Base-by-base conservation (phyloP, 176 grass and related monocot genomes). In the Cocos nucifera region DNA sequence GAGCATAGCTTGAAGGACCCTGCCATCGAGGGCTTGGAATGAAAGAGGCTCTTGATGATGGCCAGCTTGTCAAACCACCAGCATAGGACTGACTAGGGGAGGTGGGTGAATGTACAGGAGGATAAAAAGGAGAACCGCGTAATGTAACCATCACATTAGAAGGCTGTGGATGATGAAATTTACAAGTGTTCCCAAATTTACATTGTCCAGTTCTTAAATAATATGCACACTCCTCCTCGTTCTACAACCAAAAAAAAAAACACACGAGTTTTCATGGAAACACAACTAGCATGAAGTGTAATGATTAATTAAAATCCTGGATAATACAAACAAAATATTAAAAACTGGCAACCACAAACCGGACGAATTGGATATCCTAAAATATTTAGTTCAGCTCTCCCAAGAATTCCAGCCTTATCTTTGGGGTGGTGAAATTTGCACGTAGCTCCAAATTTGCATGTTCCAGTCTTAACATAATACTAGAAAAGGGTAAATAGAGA, bases 121-220 rank as follows among this genome's bases (percentile, higher is more conserved):
- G 77, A 99, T 92, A 86, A 73, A 93, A 73, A 89, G 79, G 80
- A 66, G 88, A 89, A 62, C 67, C 94, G 39, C 63, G 76, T 50
- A 80, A 68, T 29, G 82, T 80, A 80, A 63, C 69, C 61, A 71
- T 62, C 17, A 50, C 79, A 80, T 64, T 79, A 78, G 85, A 90
- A 80, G 81, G 79, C 53, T 93, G 77, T 26, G 94, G 88, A 75
- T 99, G 94, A 56, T 99, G 75, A 63, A 99, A 99, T 99, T 93
- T 99, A 93, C 94, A 99, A 71, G 94, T 99, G 84, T 80, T 88
- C 54, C 82, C 88, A 65, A 93, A 99, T 93, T 99, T 99, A 89
- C 94, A 99, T 39, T 86, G 80, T 81, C 85, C 88, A 21, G 84
- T 99, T 83, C 80, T 89, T 74, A 93, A 79, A 77, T 93, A 99